Evolutionary conservation across 345 rosid species (phyloP).

Genomic region (Pistacia atlantica): DNA sequence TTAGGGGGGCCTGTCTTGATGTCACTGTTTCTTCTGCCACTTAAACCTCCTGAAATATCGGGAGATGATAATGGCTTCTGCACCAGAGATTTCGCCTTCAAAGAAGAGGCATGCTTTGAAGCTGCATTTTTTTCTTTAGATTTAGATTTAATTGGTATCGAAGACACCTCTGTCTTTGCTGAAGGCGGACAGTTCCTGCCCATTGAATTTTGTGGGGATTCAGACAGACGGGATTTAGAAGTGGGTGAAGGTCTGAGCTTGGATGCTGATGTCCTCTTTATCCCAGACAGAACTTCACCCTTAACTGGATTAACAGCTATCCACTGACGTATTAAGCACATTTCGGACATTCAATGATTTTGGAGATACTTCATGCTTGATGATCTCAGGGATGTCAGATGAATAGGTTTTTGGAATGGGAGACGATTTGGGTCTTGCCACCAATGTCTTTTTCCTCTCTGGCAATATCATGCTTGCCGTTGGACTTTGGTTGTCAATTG

Average conservation of each 20-base stretch:
- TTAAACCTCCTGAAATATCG: conserved; percentile 30
- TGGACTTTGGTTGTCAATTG: conserved; percentile 34
- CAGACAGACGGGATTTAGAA: conserved; percentile 20
- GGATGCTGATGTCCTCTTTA: conserved; percentile 20
- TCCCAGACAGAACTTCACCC: conserved; percentile 5
- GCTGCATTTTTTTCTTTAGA: conserved; percentile 37
- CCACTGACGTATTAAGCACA: conserved; percentile 14
- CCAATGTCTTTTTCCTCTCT: conserved; percentile 32
- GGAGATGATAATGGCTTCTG: conserved; percentile 23
- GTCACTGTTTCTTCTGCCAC: conserved; percentile 32
- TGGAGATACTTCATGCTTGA: conserved; percentile 28
- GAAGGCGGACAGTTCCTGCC: conserved; percentile 31
- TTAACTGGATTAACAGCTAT: neutral
- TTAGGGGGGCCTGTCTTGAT: conserved; percentile 22
- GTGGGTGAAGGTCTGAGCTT: conserved; percentile 27
- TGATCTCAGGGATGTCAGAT: conserved; percentile 26
- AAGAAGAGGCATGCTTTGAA: conserved; percentile 30
- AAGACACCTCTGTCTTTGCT: conserved; percentile 29
- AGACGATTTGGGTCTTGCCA: conserved; percentile 29
- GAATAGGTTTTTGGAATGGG: conserved; percentile 15
- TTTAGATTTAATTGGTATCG: conserved; percentile 31
- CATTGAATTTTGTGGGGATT: conserved; percentile 16
- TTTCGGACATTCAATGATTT: conserved; percentile 17
- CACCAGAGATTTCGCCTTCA: conserved; percentile 35
- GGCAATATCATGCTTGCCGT: conserved; percentile 31